Evolutionary conservation across 2,329 filamentous ascomycete species (phyloP).

Genomic region (Hysterium pulicare): DNA sequence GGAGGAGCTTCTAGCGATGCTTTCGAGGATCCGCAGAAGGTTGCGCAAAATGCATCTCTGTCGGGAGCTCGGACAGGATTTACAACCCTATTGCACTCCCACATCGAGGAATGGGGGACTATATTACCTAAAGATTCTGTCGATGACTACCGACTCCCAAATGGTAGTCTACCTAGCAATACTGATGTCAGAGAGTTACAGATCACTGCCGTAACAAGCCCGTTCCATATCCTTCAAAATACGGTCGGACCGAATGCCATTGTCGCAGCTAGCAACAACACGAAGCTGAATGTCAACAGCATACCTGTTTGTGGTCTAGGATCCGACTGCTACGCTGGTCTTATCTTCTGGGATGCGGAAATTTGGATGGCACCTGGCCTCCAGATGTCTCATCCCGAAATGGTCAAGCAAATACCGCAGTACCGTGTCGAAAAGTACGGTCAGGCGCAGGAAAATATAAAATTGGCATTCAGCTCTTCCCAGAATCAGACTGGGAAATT

Average conservation of each 20-base stretch:
- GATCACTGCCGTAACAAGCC: slow-evolving; percentile 53
- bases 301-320: slow-evolving; percentile 66
- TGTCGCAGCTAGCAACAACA: slow-evolving; percentile 45
- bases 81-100: slow-evolving; percentile 51
- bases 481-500: slow-evolving; percentile 58
- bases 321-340: slow-evolving; percentile 65
- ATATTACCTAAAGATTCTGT: slow-evolving; percentile 61
- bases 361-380: slow-evolving; percentile 68
- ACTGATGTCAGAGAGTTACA: slow-evolving; percentile 55
- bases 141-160: slow-evolving; percentile 58
- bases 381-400: slow-evolving; percentile 60
- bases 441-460: slow-evolving; percentile 60
- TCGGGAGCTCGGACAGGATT: slow-evolving; percentile 54
- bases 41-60: slow-evolving; percentile 55
- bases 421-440: slow-evolving; percentile 58
- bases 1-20: slow-evolving; percentile 68
- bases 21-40: slow-evolving; percentile 55
- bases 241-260: slow-evolving; percentile 55
- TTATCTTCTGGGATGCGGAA: slow-evolving; percentile 65
- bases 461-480: slow-evolving; percentile 54
- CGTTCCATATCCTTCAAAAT: slow-evolving; percentile 57
- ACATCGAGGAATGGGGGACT: slow-evolving; percentile 59
- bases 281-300: slow-evolving; percentile 58
- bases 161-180: slow-evolving; percentile 56
- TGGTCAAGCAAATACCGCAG: slow-evolving; percentile 61